These are phyloP conservation scores for Xylaria sp. DNA, from an alignment of 2,329 filamentous ascomycete genomes.

Conservation along the genomic window DNA sequence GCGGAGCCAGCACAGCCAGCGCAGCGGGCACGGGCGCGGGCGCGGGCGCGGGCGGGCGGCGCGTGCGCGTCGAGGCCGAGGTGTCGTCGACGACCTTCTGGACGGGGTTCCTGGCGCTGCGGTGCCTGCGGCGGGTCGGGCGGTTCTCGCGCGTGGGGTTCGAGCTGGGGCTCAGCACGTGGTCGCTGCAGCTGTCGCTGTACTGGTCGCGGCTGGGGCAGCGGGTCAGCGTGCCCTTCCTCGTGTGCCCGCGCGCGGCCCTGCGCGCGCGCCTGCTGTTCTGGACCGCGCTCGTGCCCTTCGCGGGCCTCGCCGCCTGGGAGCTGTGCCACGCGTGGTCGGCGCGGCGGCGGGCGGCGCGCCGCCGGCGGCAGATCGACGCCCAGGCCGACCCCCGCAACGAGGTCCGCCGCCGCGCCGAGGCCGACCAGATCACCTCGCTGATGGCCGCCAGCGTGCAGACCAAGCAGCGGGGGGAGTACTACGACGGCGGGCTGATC, in stretches of 20 bases:
- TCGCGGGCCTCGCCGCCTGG: slow-evolving; percentile 43
- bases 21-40: too few species aligned
- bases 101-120: slow-evolving; percentile 46
- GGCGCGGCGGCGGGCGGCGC: slow-evolving; percentile 16
- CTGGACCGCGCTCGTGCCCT: slow-evolving; percentile 44
- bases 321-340: slow-evolving; percentile 23
- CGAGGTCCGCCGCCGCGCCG: slow-evolving; percentile 42
- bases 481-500: slow-evolving; percentile 46
- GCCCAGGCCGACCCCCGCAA: slow-evolving; percentile 25
- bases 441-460: slow-evolving; percentile 46
- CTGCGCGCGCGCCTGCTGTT: slow-evolving; percentile 39
- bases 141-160: slow-evolving; percentile 47
- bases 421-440: slow-evolving; percentile 50
- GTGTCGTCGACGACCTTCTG: slow-evolving; percentile 42
- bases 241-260: slow-evolving; percentile 39
- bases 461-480: slow-evolving; percentile 40
- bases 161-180: slow-evolving; percentile 46
- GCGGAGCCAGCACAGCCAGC: too few species aligned
- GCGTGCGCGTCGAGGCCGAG: slow-evolving; percentile 47
- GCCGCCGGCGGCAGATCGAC: slow-evolving; percentile 3
- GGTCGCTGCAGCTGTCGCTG: slow-evolving; percentile 48
- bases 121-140: slow-evolving; percentile 47
- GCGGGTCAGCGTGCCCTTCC: slow-evolving; percentile 47
- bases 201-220: slow-evolving; percentile 52
- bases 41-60: neutral